Evolutionary conservation across 345 rosid species (phyloP).

Genomic region (Cardamine occulta): DNA sequence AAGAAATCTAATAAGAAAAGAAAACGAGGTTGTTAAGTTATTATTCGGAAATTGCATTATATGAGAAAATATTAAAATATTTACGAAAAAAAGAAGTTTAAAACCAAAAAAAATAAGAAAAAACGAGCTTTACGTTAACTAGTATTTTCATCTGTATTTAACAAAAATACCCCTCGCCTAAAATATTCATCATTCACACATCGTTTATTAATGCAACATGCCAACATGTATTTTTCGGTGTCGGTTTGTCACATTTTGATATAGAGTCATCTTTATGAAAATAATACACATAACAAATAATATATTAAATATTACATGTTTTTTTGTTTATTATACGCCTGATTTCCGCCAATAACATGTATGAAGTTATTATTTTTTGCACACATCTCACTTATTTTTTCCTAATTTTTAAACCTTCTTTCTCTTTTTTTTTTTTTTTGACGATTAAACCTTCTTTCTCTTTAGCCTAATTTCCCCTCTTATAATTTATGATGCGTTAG

Average conservation of each 20-base stretch:
- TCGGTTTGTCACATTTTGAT: not conserved
- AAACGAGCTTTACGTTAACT: not conserved
- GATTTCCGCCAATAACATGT: not conserved
- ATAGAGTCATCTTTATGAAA: not conserved
- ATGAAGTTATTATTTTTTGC: not conserved
- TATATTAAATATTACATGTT: not conserved
- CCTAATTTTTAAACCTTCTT: not conserved
- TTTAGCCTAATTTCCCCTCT: not conserved
- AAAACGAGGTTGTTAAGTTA: not conserved
- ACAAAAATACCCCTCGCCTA: not conserved
- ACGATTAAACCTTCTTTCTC: not conserved
- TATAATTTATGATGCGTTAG: not conserved
- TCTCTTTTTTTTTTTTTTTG: too few species aligned
- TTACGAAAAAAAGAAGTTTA: not conserved
- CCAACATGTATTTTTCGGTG: not conserved
- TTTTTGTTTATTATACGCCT: not conserved
- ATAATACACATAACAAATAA: not conserved
- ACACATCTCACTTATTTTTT: not conserved
- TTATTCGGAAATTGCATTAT: not conserved
- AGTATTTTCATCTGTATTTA: not conserved
- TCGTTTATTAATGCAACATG: not conserved
- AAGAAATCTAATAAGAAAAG: not conserved
- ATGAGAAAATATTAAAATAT: too few species aligned
- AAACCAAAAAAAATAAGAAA: not conserved
- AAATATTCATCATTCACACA: not conserved